Conservation (phyloP, 371 early-diverging fungal genomes). For the Mucor saturninus region DNA sequence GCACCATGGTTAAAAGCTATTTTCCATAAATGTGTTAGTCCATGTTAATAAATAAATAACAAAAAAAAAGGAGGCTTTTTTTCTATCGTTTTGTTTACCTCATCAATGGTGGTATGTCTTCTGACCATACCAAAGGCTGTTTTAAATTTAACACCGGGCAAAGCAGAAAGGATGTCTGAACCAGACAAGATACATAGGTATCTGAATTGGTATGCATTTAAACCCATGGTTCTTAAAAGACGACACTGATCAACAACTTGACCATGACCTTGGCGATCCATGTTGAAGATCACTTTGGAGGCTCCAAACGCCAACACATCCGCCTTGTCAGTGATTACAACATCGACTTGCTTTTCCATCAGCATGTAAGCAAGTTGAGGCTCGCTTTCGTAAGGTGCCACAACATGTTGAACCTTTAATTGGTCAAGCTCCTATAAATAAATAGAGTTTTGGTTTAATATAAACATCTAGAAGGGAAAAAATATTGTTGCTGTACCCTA, state of each 20-base stretch:
- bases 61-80: too few species aligned
- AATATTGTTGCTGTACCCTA: conserved; percentile 41
- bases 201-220: background rate
- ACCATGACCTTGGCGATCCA: conserved; percentile 71
- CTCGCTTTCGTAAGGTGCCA: conserved; percentile 99
- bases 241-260: background rate
- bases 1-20: too few species aligned
- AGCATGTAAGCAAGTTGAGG: conserved; percentile 93
- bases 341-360: conserved; percentile 61
- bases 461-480: too few species aligned
- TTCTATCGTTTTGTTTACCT: background rate
- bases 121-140: conserved; percentile 22
- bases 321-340: conserved; percentile 95
- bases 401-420: conserved; percentile 74
- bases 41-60: too few species aligned
- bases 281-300: conserved; percentile 71
- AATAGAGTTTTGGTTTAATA: background rate
- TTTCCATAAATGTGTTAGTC: too few species aligned
- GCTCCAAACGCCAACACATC: conserved; percentile 98
- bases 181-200: conserved; percentile 91
- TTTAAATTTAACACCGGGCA: conserved; percentile 86
- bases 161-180: conserved; percentile 92
- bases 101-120: background rate
- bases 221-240: background rate
- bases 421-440: background rate